A percentile compares a stretch with the other conserved stretches of the same genome.
These are phyloP conservation scores for Arbutus unedo DNA, from an alignment of 148 eudicot genomes.

Conservation along the genomic window DNA sequence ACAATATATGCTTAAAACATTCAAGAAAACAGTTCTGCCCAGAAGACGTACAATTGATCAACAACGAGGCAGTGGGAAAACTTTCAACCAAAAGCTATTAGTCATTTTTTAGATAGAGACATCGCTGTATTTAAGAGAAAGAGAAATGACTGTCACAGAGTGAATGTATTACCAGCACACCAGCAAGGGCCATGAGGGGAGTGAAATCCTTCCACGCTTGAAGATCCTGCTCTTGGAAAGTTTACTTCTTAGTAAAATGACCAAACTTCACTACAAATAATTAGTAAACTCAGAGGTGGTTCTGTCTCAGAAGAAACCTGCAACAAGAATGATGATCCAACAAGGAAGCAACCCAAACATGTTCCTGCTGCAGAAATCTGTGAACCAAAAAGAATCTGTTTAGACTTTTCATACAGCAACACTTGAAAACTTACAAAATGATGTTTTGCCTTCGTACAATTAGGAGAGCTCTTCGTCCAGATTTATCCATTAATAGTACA, in stretches of 20 bases:
- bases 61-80: background rate
- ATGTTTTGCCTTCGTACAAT: conserved; percentile 34
- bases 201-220: conserved; percentile 37
- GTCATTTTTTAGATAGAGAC: background rate
- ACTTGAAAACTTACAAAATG: background rate
- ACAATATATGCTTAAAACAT: background rate
- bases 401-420: background rate
- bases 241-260: background rate
- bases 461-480: conserved; percentile 60
- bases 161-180: conserved; percentile 66
- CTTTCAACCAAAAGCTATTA: background rate
- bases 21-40: background rate
- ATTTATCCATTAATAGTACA: conserved; percentile 51
- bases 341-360: conserved; percentile 63
- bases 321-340: conserved; percentile 60
- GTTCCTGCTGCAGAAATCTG: conserved; percentile 93
- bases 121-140: background rate
- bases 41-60: background rate
- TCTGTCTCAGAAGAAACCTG: conserved; percentile 44
- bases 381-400: conserved; percentile 12
- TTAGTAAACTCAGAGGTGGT: background rate
- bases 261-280: background rate
- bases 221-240: conserved; percentile 46
- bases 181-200: conserved; percentile 61
- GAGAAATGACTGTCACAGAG: background rate